phyloP scores from a whole-genome alignment of 345 rosid genomes.

The Bruguiera sexangula region DNA sequence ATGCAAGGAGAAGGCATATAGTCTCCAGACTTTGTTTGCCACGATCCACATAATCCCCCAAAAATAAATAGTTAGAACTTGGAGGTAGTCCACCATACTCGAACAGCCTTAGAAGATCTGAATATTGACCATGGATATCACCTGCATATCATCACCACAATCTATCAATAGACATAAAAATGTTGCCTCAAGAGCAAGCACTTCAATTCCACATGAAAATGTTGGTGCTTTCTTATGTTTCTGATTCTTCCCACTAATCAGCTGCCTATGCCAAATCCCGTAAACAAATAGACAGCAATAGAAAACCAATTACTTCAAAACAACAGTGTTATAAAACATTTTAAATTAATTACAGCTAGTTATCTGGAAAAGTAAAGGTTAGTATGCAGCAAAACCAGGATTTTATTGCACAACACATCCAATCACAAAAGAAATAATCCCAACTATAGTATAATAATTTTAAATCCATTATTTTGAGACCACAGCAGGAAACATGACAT shows the following conservation, averaged over 20 bases:
- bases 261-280: not conserved
- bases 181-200: not conserved
- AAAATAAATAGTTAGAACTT: slow-evolving; percentile 64
- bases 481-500: no score
- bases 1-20: slow-evolving; percentile 82
- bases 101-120: slow-evolving; percentile 79
- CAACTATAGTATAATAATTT: no score
- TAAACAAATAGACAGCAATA: not conserved
- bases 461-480: no score
- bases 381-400: not conserved
- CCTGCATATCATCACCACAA: slow-evolving; percentile 44
- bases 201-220: not conserved
- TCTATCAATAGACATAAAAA: slow-evolving; percentile 5
- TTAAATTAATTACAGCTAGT: no score
- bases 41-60: slow-evolving; percentile 87
- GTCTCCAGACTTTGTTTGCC: slow-evolving; percentile 92
- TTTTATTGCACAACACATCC: not conserved
- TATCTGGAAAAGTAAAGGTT: no score
- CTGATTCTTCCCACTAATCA: not conserved
- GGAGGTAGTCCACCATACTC: slow-evolving; percentile 88
- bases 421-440: not conserved
- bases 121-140: slow-evolving; percentile 84
- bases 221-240: not conserved
- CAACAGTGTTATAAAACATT: not conserved
- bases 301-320: slow-evolving; percentile 1